A percentile compares a stretch with the other conserved stretches of the same genome.
phyloP scores from a whole-genome alignment of 306 rosid genomes.

The Cicer arietinum region DNA sequence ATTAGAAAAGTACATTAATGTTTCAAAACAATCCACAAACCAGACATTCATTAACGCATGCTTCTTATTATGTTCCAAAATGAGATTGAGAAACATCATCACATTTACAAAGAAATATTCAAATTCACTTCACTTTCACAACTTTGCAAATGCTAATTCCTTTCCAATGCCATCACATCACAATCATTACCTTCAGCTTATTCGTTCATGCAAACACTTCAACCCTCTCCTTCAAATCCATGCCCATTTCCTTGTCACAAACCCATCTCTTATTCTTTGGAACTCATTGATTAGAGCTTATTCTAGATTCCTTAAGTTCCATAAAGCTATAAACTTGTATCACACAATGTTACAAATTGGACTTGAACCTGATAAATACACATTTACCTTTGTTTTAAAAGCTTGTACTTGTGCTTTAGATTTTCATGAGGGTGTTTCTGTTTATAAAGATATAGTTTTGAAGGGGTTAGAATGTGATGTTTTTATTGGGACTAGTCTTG shows the following conservation, averaged over 20 bases:
- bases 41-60: background rate
- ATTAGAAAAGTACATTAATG: background rate
- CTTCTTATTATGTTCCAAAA: background rate
- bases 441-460: background rate
- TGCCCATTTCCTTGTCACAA: background rate
- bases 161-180: conserved; percentile 22
- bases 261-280: conserved; percentile 21
- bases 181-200: conserved; percentile 48
- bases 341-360: background rate
- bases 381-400: conserved; percentile 10
- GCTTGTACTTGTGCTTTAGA: background rate
- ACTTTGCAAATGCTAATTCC: too few relatives aligned
- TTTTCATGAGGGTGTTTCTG: conserved; percentile 8
- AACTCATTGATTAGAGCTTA: background rate
- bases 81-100: conserved; percentile 17
- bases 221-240: conserved; percentile 57
- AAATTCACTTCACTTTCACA: conserved; percentile 34
- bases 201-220: conserved; percentile 59
- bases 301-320: background rate
- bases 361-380: conserved; percentile 8
- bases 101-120: conserved; percentile 8
- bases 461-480: conserved; percentile 45
- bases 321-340: conserved; percentile 1
- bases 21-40: background rate
- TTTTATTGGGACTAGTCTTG: conserved; percentile 70